Evolutionary conservation across 2,329 filamentous ascomycete genomes (phyloP), one percentile per base, ranked within the genome.

Genomic region (Fusarium sp.): DNA sequence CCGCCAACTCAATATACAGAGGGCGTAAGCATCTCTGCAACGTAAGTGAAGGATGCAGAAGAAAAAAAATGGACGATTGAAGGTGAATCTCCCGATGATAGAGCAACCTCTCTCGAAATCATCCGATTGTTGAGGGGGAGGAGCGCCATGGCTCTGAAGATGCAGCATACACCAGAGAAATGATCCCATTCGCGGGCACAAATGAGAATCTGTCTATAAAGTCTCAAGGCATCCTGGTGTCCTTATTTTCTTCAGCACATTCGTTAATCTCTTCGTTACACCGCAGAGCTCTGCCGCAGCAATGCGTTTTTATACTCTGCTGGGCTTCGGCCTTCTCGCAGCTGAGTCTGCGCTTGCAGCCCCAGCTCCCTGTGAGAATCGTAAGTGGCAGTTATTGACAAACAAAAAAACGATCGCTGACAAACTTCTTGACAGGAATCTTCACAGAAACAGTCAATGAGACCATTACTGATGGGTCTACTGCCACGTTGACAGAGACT

Each of bases 311-410:
- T 27, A 40, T 13, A 31, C 23, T 21, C 33, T 63, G 11, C n/a
- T 63, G 14, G 40, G 51, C 29, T 17, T 63, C 11, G 40, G 60
- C 59, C 45, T 63, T 27, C 31, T 63, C 23, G 40, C 27, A 33
- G 60, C 21, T 4, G 45, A 63, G 23, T 46, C 59, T 52, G 51
- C 45, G 27, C 18, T 64, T 31, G 59, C 60, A 63, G 31, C 33
- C 10, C 33, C 33, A n/a, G 33, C 14, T 7, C 21, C 31, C 10
- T 23, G 25, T 11, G 14, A 13, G 15, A 21, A 21, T 31, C 18
- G 57, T 60, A 35, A 51, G 58, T 27, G 36, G 27, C 2, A 15
- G 31, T 17, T 13, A 14, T 15, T 14, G 17, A n/a, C 17, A 13
- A 8, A 14, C 13, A n/a, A n/a, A n/a, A 40, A 25, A 14, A 13